These are phyloP conservation scores for Ligustrum vulgare DNA, from an alignment of 257 asterid species.

Conservation along the genomic window DNA sequence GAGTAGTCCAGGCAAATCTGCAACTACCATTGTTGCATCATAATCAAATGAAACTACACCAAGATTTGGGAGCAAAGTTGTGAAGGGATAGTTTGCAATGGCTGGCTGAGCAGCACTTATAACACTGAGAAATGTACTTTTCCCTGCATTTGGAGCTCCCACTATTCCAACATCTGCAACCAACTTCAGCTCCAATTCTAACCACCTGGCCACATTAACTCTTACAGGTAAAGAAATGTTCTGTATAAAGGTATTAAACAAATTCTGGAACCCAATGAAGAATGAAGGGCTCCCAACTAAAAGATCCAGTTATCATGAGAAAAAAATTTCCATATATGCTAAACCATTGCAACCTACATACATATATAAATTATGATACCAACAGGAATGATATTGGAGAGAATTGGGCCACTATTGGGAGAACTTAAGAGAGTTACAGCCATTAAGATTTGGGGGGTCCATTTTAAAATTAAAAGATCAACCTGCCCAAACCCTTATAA, in stretches of 20 bases:
- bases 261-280: background rate
- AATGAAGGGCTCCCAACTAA: background rate
- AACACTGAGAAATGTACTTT: slow-evolving; percentile 93
- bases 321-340: background rate
- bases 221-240: slow-evolving; percentile 5
- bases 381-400: background rate
- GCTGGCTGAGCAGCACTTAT: slow-evolving; percentile 90
- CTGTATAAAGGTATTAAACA: slow-evolving; percentile 8
- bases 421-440: background rate
- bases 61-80: slow-evolving; percentile 96
- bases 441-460: too few species aligned
- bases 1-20: slow-evolving; percentile 91
- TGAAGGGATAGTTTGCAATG: slow-evolving; percentile 93
- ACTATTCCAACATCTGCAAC: slow-evolving; percentile 98
- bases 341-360: background rate
- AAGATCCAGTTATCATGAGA: background rate
- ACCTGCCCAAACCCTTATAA: too few species aligned
- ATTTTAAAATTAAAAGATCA: too few species aligned
- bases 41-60: slow-evolving; percentile 93
- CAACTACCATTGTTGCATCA: slow-evolving; percentile 84
- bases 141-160: slow-evolving; percentile 98
- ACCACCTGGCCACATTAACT: slow-evolving; percentile 66
- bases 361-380: background rate
- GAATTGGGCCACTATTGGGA: background rate
- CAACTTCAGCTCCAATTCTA: slow-evolving; percentile 89